phyloP scores from a whole-genome alignment of 441 rosid species.

The Sinapis alba region DNA sequence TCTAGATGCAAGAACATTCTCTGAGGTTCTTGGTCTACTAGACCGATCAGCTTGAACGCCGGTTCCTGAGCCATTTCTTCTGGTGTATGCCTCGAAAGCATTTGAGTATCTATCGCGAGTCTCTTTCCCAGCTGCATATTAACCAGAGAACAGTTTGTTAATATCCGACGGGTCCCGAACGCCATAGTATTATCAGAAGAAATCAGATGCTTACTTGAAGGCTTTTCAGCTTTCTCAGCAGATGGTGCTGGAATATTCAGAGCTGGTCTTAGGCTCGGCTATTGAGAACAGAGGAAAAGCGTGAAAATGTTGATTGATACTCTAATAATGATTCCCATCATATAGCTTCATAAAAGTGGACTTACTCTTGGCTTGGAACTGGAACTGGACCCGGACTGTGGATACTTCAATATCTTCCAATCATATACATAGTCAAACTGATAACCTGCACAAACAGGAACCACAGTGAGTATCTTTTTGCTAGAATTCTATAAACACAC shows the following conservation, averaged over 20 bases:
- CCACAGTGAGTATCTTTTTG: constrained; percentile 20
- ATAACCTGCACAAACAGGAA: constrained; percentile 51
- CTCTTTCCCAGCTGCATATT: constrained; percentile 52
- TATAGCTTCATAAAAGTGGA: constrained; percentile 6
- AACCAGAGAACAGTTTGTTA: constrained; percentile 7
- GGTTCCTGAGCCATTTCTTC: constrained; percentile 49
- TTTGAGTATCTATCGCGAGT: constrained; percentile 59
- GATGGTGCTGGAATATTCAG: constrained; percentile 47
- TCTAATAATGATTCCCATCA: constrained; percentile 4
- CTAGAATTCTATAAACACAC: neutral
- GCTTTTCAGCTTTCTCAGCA: constrained; percentile 67
- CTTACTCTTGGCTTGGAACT: constrained; percentile 62
- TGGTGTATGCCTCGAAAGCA: constrained; percentile 57
- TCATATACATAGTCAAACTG: constrained; percentile 72
- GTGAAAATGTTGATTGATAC: constrained; percentile 23
- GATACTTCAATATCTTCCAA: constrained; percentile 66
- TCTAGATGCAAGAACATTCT: constrained; percentile 58
- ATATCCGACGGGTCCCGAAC: no score
- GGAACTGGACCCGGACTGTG: constrained; percentile 56
- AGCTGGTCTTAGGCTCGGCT: constrained; percentile 69
- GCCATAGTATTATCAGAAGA: no score
- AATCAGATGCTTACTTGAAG: constrained; percentile 56
- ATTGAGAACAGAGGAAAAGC: constrained; percentile 16
- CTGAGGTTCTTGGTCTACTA: constrained; percentile 59
- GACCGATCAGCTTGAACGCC: constrained; percentile 54